A percentile compares a stretch with the other conserved stretches of the same genome.
Evolutionary conservation across 192 early-diverging fungal species (phyloP).

Genomic region (Coemansia sp.): DNA sequence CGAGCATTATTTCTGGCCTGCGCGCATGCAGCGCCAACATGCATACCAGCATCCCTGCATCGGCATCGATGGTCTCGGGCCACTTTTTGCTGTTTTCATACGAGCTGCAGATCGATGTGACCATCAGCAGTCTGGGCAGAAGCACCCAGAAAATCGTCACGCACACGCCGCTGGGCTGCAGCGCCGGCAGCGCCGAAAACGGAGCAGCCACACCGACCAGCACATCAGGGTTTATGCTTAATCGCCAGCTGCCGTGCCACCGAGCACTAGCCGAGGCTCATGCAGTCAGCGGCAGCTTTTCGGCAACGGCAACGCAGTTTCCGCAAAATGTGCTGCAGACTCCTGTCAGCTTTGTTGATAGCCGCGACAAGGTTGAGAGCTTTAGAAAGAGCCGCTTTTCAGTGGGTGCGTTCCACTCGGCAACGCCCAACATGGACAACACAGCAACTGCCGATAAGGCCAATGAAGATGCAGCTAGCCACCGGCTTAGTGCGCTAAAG

Average conservation of each 20-base stretch:
- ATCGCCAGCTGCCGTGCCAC: constrained; percentile 1
- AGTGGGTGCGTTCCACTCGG: constrained; percentile 28
- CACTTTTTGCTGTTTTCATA: constrained; percentile 50
- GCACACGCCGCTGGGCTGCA: constrained; percentile 35
- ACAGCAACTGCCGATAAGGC: neutral
- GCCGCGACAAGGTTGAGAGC: constrained; percentile 14
- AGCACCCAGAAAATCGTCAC: constrained; percentile 34
- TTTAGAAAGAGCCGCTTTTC: constrained; percentile 31
- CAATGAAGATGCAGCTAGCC: neutral
- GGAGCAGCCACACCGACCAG: constrained; percentile 19
- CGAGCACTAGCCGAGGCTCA: constrained; percentile 16
- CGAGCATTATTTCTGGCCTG: constrained; percentile 17
- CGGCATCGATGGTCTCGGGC: constrained; percentile 31
- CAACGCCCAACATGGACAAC: neutral
- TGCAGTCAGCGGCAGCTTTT: constrained; percentile 16
- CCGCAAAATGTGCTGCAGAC: constrained; percentile 18
- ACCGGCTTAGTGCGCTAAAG: constrained; percentile 19
- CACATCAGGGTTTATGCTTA: constrained; percentile 7
- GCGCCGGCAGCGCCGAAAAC: neutral
- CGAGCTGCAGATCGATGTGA: constrained; percentile 42
- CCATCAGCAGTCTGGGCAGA: constrained; percentile 33
- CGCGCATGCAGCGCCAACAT: constrained; percentile 47
- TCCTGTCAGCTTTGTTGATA: constrained; percentile 16
- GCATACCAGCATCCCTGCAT: constrained; percentile 32
- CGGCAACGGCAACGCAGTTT: constrained; percentile 31